Percentiles rank a stretch among this genome's conserved stretches.
Evolutionary conservation across 106 monocot species (phyloP).

Genomic region (Phalaenopsis aphrodite): DNA sequence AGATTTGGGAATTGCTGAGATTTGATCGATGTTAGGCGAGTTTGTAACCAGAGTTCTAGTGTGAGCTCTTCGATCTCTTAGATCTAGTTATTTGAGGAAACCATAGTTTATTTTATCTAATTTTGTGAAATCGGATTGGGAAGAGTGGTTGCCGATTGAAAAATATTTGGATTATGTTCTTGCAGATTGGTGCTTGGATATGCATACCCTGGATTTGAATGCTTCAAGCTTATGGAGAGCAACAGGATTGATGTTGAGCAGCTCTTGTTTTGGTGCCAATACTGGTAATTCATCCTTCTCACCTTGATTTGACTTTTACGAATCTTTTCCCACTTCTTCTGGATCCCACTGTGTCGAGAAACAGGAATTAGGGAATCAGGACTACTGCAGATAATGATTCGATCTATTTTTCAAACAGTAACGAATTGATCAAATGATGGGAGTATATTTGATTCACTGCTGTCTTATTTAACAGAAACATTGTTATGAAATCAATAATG

Average conservation of each 20-base stretch:
- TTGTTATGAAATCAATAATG: too few relatives aligned
- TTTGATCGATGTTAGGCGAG: conserved; percentile 27
- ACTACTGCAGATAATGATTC: not conserved
- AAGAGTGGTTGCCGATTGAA: not conserved
- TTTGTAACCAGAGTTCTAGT: conserved; percentile 22
- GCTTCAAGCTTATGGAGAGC: conserved; percentile 68
- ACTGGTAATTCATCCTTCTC: conserved; percentile 43
- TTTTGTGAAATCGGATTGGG: not conserved
- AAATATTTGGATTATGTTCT: not conserved
- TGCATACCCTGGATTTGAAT: conserved; percentile 71
- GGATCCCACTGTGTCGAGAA: not conserved
- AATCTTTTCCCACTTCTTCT: not conserved
- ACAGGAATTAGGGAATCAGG: not conserved
- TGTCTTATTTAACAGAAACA: too few relatives aligned
- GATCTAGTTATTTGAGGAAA: not conserved
- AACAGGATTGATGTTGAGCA: conserved; percentile 18
- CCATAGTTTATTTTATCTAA: not conserved
- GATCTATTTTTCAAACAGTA: too few relatives aligned
- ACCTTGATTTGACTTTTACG: not conserved
- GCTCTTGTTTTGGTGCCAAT: conserved; percentile 81
- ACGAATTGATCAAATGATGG: too few relatives aligned
- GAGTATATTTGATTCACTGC: too few relatives aligned
- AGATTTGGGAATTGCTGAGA: not conserved
- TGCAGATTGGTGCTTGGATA: conserved; percentile 69
- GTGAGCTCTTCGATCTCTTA: conserved; percentile 10